A percentile compares a stretch with the other conserved stretches of the same genome.
Conservation (phyloP, 2,329 filamentous ascomycete genomes). For the Aspergillus persii region DNA sequence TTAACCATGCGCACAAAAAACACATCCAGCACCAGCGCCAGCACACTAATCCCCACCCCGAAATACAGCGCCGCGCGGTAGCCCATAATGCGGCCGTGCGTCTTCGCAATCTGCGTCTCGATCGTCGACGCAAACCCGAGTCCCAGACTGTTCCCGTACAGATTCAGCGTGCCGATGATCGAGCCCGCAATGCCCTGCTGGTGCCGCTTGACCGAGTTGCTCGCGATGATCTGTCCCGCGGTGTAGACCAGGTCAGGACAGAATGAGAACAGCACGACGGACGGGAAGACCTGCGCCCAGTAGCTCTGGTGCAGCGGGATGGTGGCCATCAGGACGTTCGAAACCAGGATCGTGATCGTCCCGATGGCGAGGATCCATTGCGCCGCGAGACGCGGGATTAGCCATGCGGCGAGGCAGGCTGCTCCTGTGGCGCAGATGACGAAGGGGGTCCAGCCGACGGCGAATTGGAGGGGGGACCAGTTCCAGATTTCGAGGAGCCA, state of each 20-base stretch:
- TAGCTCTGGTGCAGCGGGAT: conserved; percentile 47
- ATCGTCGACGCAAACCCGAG: conserved; percentile 47
- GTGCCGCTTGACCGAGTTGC: conserved; percentile 48
- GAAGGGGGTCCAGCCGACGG: conserved; percentile 43
- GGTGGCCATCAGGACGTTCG: conserved; percentile 42
- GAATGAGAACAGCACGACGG: conserved; percentile 34
- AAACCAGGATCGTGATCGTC: conserved; percentile 26
- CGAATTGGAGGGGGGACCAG: conserved; percentile 42
- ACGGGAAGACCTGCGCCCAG: conserved; percentile 45
- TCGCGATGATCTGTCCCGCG: conserved; percentile 54
- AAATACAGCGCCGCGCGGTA: conserved; percentile 34
- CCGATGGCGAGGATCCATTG: conserved; percentile 51
- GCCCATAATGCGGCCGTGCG: conserved; percentile 20
- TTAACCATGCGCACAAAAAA: conserved; percentile 32
- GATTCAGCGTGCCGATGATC: conserved; percentile 47
- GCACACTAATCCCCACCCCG: conserved; percentile 27
- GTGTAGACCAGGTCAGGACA: conserved; percentile 53
- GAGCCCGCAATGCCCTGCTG: conserved; percentile 54
- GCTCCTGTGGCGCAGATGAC: conserved; percentile 39
- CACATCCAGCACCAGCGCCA: conserved; percentile 30
- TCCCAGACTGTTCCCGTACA: conserved; percentile 45
- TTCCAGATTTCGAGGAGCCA: conserved; percentile 47
- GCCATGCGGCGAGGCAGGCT: conserved; percentile 43
- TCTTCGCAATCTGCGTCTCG: conserved; percentile 26
- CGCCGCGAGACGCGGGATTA: conserved; percentile 48